Percentiles rank a stretch among this genome's conserved stretches.
Conservation (phyloP, 2,329 filamentous ascomycete genomes). For the Paraphaeosphaeria minitans region DNA sequence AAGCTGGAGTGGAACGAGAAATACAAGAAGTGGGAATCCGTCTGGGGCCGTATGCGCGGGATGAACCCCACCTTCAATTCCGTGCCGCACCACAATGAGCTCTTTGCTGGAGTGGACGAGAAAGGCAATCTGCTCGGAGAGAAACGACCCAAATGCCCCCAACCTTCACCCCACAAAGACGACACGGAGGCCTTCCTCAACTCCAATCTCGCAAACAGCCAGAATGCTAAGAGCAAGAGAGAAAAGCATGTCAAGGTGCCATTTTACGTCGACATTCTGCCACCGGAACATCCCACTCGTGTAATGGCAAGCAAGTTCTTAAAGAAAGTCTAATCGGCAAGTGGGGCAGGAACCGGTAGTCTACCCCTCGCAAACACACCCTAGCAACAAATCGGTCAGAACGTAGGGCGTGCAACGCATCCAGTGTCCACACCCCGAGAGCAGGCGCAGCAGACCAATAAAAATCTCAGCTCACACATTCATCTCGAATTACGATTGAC, state of each 20-base stretch:
- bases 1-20: conserved; percentile 47
- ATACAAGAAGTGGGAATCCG: conserved; percentile 30
- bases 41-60: conserved; percentile 30
- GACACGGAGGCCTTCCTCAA: not conserved
- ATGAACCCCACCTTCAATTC: conserved; percentile 20
- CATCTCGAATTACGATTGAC: not conserved
- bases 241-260: conserved; percentile 26
- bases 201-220: not conserved
- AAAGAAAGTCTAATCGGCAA: not conserved
- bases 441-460: not conserved
- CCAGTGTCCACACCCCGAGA: not conserved
- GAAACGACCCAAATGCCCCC: conserved; percentile 8
- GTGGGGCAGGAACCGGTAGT: conserved; percentile 3
- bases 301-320: conserved; percentile 22
- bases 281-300: conserved; percentile 23
- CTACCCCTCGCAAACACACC: conserved; percentile 5
- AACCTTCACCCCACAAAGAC: not conserved
- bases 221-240: conserved; percentile 12
- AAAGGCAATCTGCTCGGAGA: conserved; percentile 17
- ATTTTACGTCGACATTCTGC: conserved; percentile 31
- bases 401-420: conserved; percentile 8
- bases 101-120: conserved; percentile 40
- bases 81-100: conserved; percentile 20
- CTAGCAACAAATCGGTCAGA: not conserved
- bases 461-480: not conserved